These are phyloP conservation scores for Sanghuangporus sanghuang DNA, from an alignment of 1,284 basidiomycete genomes.

Conservation along the genomic window DNA sequence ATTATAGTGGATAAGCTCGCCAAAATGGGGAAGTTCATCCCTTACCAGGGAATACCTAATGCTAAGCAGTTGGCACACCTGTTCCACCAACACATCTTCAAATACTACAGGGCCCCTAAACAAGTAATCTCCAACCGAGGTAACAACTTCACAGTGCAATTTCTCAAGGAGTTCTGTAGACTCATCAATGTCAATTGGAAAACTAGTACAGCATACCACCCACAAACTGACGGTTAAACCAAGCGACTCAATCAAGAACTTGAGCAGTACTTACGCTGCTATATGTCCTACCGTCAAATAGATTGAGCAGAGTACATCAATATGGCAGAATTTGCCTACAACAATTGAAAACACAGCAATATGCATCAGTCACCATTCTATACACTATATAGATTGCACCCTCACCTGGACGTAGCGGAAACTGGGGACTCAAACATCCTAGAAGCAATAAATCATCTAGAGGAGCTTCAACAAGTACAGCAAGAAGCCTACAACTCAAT, in stretches of 20 bases:
- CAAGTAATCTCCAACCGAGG: conserved; percentile 34
- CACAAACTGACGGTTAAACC: conserved; percentile 27
- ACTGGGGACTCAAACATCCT: background rate
- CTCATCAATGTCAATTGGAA: background rate
- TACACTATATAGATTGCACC: background rate
- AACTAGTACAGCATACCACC: conserved; percentile 16
- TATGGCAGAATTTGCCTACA: conserved; percentile 22
- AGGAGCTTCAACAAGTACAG: background rate
- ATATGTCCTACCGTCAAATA: conserved; percentile 24
- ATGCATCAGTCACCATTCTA: background rate
- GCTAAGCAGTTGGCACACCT: conserved; percentile 24
- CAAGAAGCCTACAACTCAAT: background rate
- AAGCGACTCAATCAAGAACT: conserved; percentile 26
- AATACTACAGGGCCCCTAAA: conserved; percentile 29
- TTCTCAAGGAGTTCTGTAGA: conserved; percentile 19
- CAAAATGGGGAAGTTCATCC: conserved; percentile 28
- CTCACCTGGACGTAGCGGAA: background rate
- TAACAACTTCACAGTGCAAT: conserved; percentile 28
- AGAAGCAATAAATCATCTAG: background rate
- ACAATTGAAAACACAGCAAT: background rate
- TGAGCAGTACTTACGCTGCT: conserved; percentile 20
- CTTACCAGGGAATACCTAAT: conserved; percentile 25
- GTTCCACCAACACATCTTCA: conserved; percentile 27
- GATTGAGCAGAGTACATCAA: conserved; percentile 27
- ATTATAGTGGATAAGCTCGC: conserved; percentile 33